Evolutionary conservation across 305 asterid genomes (phyloP).

Genomic region (Fraxinus paxiana): DNA sequence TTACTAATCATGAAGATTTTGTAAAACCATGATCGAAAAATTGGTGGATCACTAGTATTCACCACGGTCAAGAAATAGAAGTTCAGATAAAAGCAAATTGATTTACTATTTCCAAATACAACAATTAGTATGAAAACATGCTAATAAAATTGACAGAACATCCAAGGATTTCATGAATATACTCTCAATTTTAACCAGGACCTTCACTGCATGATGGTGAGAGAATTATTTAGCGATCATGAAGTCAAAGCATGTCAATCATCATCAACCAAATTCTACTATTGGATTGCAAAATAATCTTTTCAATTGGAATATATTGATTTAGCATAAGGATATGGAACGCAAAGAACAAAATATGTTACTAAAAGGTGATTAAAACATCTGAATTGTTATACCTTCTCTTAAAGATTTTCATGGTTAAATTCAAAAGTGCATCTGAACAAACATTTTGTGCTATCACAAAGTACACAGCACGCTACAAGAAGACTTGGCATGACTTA

Average conservation of each 20-base stretch:
- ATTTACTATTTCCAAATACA: background rate
- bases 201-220: background rate
- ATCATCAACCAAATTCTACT: background rate
- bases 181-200: background rate
- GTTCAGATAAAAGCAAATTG: background rate
- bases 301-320: background rate
- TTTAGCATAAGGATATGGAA: conserved; percentile 5
- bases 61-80: background rate
- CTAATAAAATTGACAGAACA: background rate
- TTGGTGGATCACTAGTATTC: background rate
- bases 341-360: background rate
- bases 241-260: background rate
- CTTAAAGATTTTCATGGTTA: background rate
- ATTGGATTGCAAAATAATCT: background rate
- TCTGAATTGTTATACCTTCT: background rate
- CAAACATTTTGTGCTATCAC: background rate
- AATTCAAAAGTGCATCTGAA: background rate
- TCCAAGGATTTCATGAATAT: background rate
- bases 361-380: background rate
- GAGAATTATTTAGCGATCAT: background rate
- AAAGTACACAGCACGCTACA: too few species aligned
- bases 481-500: too few species aligned
- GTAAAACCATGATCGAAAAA: background rate
- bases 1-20: background rate
- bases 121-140: background rate